Base-by-base conservation (phyloP, 2,329 filamentous ascomycete species). In the Cordyceps fumosorosea region DNA sequence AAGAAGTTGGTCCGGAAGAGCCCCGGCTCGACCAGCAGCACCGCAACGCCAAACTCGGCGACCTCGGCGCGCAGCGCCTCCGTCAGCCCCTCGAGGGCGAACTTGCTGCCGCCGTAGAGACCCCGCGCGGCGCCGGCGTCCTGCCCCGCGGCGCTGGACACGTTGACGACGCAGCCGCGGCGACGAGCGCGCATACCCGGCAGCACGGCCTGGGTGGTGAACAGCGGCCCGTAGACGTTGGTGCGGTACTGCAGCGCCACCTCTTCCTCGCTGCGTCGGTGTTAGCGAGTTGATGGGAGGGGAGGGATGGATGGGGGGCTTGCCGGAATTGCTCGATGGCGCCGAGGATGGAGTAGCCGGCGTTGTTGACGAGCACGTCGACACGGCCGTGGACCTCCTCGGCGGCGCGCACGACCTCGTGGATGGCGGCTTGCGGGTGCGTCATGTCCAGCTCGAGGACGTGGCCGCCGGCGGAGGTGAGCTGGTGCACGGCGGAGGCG, bases 331-430 rank as follows among this genome's bases (percentile, higher is more conserved):
- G 64, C 67, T 83, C 80, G 0, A 65, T 2, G 73, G 68, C 1
- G 73, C 75, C n/a, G 12, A 76, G 68, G 8, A 79, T 69, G 14
- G 73, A 74, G 58, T 72, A 77, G 3, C 77, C 82, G 2, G 82
- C 81, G 62, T 81, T 81, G 65, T 84, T 84, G 48, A 84, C 75
- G 5, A 84, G 69, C 3, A 82, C 74, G 51, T 84, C 81, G 45
- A 84, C 76, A 1, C 68, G 56, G 64, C 37, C 74, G 10, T 37
- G 29, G 22, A 48, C 5, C 2, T 18, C 48, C 7, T 57, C 55
- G 71, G 34, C 68, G 5, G 67, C 70, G 7, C 65, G 65, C 14
- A 72, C 56, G 40, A 68, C 69, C 47, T 63, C 52, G 20, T 60
- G 63, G 56, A 70, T 55, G 29, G 5, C 50, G 3, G 26, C 32